A percentile compares a stretch with the other conserved stretches of the same genome.
Evolutionary conservation across 2,329 filamentous ascomycete genomes (phyloP).

Genomic region (Hypoxylon sp.): DNA sequence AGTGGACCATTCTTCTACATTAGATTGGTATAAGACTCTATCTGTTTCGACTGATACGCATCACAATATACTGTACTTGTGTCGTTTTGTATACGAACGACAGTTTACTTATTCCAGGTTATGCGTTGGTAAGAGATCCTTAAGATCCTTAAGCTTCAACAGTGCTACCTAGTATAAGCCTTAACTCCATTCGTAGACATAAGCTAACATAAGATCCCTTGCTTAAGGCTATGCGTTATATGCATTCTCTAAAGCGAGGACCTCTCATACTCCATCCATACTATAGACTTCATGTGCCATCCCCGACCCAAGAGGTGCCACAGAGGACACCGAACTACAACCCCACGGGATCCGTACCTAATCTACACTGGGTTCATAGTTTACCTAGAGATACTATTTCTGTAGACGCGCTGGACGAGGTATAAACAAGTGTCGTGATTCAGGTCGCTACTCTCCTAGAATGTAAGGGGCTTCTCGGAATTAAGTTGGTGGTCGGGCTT

Average conservation of each 20-base stretch:
- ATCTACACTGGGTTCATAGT: too few species aligned
- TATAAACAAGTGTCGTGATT: too few species aligned
- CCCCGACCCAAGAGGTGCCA: not conserved
- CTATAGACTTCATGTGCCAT: not conserved
- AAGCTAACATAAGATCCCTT: not conserved
- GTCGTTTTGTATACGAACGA: not conserved
- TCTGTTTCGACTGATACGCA: not conserved
- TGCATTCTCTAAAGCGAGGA: not conserved
- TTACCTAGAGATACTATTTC: too few species aligned
- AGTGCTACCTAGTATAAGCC: not conserved
- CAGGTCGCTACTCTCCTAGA: not conserved
- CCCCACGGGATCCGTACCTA: too few species aligned
- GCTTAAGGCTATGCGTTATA: not conserved
- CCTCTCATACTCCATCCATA: not conserved
- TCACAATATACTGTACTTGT: not conserved
- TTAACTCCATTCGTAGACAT: not conserved
- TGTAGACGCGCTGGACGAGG: too few species aligned
- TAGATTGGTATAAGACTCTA: not conserved
- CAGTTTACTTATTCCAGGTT: not conserved
- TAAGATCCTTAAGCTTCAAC: not conserved
- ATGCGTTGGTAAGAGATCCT: too few species aligned
- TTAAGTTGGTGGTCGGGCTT: not conserved
- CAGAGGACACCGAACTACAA: not conserved
- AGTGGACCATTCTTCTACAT: too few species aligned
- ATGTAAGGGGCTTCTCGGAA: not conserved